A percentile compares a stretch with the other conserved stretches of the same genome.
phyloP scores from a whole-genome alignment of 495 filamentous ascomycete species.

The Halenospora varia region DNA sequence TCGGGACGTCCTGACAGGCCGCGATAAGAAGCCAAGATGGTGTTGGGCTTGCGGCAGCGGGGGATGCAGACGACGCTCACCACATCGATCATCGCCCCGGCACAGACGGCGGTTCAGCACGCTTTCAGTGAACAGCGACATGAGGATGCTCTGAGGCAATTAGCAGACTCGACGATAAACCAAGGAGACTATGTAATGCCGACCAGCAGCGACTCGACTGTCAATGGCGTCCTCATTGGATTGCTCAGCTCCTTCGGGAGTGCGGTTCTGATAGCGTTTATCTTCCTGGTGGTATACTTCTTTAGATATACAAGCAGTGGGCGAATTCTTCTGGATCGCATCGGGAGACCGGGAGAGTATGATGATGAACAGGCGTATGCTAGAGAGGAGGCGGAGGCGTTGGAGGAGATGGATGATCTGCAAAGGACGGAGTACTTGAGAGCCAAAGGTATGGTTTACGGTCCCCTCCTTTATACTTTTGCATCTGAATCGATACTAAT shows the following conservation, averaged over 20 bases:
- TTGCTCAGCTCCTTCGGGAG: slow-evolving; percentile 96
- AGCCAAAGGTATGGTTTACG: slow-evolving; percentile 76
- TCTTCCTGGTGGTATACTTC: slow-evolving; percentile 87
- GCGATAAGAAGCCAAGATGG: slow-evolving; percentile 17
- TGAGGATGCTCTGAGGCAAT: neutral
- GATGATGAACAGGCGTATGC: slow-evolving; percentile 94
- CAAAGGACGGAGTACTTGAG: slow-evolving; percentile 84
- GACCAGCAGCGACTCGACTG: slow-evolving; percentile 24
- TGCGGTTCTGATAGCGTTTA: slow-evolving; percentile 72
- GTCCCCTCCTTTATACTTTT: slow-evolving; percentile 6
- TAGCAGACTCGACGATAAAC: neutral
- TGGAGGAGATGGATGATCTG: slow-evolving; percentile 95
- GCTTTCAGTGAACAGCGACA: neutral
- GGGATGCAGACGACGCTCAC: slow-evolving; percentile 13
- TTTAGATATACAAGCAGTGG: slow-evolving; percentile 87
- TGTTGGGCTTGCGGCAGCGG: slow-evolving; percentile 13
- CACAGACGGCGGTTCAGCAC: neutral
- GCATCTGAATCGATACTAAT: slow-evolving; percentile 12
- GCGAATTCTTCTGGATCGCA: slow-evolving; percentile 87
- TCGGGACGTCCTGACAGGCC: neutral
- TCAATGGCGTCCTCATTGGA: slow-evolving; percentile 87
- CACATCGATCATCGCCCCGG: slow-evolving; percentile 5
- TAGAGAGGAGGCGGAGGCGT: slow-evolving; percentile 88
- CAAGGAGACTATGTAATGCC: neutral
- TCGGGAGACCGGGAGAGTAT: slow-evolving; percentile 91